These are phyloP conservation scores for Tolypocladium amazonense DNA, from an alignment of 2,329 filamentous ascomycete genomes.

Conservation along the genomic window DNA sequence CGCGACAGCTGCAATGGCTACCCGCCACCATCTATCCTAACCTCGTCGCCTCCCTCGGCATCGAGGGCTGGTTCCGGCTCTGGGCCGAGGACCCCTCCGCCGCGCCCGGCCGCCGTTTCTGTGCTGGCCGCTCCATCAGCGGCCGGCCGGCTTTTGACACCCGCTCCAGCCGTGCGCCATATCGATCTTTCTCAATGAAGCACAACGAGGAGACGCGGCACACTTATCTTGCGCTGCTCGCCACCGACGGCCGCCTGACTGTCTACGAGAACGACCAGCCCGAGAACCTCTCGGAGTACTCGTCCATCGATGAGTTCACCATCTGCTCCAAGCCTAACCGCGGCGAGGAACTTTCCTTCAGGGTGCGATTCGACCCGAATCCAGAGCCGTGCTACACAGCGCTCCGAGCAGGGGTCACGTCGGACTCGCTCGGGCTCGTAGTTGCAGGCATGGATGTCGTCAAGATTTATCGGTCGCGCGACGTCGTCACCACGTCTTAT, in stretches of 20 bases:
- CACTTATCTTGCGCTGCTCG: conserved; percentile 77
- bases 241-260: conserved; percentile 68
- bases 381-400: conserved; percentile 69
- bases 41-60: conserved; percentile 76
- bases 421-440: conserved; percentile 69
- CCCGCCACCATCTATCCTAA: conserved; percentile 79
- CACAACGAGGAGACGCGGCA: conserved; percentile 68
- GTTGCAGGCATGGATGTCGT: conserved; percentile 80
- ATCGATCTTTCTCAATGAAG: conserved; percentile 77
- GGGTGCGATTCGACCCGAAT: conserved; percentile 81
- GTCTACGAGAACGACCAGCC: conserved; percentile 80
- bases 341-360: conserved; percentile 80
- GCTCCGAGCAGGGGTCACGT: conserved; percentile 68
- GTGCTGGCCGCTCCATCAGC: conserved; percentile 39
- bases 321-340: conserved; percentile 61
- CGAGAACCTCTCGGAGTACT: conserved; percentile 70
- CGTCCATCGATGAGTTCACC: conserved; percentile 63
- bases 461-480: conserved; percentile 68
- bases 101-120: conserved; percentile 72
- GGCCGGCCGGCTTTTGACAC: conserved; percentile 45
- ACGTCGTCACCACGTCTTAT: conserved; percentile 40
- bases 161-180: conserved; percentile 48
- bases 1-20: conserved; percentile 74
- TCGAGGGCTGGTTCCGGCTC: conserved; percentile 81
- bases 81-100: conserved; percentile 88